Evolutionary conservation across 306 rosid genomes (phyloP).

Genomic region (Sicyos edulis): DNA sequence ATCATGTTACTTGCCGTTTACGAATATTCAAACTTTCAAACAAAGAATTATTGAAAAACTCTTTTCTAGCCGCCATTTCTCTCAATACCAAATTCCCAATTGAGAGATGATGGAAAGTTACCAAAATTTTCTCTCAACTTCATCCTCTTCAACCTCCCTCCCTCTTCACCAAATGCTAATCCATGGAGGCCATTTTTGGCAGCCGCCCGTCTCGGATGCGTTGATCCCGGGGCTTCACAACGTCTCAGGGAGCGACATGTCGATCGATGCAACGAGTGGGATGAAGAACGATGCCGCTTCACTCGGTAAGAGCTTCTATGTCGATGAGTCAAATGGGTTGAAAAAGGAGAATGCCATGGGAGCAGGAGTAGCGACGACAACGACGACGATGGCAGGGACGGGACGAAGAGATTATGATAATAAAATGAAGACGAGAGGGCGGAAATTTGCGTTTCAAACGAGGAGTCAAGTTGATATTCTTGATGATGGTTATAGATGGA

Average conservation of each 20-base stretch:
- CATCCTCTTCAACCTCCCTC: constrained; percentile 7
- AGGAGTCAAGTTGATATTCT: constrained; percentile 28
- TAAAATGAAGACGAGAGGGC: constrained; percentile 13
- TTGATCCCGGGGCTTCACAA: not conserved
- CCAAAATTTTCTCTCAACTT: not conserved
- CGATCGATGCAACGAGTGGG: not conserved
- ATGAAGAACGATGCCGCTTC: not conserved
- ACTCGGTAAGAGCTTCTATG: not conserved
- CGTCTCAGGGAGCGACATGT: not conserved
- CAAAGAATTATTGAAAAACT: not conserved
- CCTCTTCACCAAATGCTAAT: not conserved
- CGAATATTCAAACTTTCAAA: not conserved
- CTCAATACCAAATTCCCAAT: not conserved
- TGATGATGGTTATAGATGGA: constrained; percentile 26
- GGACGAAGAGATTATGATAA: not conserved
- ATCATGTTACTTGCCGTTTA: not conserved
- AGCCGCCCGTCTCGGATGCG: not conserved
- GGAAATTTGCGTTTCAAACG: constrained; percentile 18
- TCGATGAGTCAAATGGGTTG: not conserved
- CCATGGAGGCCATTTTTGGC: not conserved
- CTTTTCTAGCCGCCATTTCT: not conserved
- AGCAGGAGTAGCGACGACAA: not conserved
- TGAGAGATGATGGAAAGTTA: constrained; percentile 11
- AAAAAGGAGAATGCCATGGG: too few species aligned
- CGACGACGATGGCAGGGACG: not conserved